phyloP scores from a whole-genome alignment of 2,329 filamentous ascomycete genomes.

The Fusarium sp. region DNA sequence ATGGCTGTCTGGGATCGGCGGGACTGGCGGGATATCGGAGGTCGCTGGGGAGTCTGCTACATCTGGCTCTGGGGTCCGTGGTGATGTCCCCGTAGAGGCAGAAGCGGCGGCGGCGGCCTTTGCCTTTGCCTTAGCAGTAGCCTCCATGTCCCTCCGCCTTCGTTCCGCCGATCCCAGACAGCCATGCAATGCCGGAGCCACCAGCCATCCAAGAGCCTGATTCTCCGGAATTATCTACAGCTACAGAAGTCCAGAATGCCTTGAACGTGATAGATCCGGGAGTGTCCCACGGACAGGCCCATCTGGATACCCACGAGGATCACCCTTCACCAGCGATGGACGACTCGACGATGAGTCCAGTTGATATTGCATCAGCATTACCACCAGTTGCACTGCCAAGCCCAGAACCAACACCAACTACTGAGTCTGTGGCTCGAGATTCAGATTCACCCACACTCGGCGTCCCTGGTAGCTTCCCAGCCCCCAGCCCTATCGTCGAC shows the following conservation, averaged over 20 bases:
- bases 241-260: conserved; percentile 27
- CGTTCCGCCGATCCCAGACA: conserved; percentile 37
- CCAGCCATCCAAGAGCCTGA: conserved; percentile 4
- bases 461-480: conserved; percentile 69
- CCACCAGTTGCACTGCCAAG: conserved; percentile 37
- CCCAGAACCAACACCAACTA: conserved; percentile 20
- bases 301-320: conserved; percentile 19
- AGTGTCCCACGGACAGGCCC: conserved; percentile 15
- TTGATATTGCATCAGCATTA: conserved; percentile 37
- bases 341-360: conserved; percentile 33
- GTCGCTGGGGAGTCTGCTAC: conserved; percentile 16
- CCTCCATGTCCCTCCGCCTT: conserved; percentile 61
- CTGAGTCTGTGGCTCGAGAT: conserved; percentile 24
- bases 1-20: too few relatives aligned
- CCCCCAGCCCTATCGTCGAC: conserved; percentile 49
- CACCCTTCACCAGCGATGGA: conserved; percentile 32
- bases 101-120: conserved; percentile 37
- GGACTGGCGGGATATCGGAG: conserved; percentile 38
- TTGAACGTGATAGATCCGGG: conserved; percentile 27
- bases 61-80: conserved; percentile 30
- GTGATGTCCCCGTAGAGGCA: conserved; percentile 29
- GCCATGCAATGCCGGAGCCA: conserved; percentile 9
- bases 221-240: conserved; percentile 1
- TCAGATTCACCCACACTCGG: conserved; percentile 71
- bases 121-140: conserved; percentile 54